Conservation (phyloP, 2,329 filamentous ascomycete species). For the Cryphonectria japonica region DNA sequence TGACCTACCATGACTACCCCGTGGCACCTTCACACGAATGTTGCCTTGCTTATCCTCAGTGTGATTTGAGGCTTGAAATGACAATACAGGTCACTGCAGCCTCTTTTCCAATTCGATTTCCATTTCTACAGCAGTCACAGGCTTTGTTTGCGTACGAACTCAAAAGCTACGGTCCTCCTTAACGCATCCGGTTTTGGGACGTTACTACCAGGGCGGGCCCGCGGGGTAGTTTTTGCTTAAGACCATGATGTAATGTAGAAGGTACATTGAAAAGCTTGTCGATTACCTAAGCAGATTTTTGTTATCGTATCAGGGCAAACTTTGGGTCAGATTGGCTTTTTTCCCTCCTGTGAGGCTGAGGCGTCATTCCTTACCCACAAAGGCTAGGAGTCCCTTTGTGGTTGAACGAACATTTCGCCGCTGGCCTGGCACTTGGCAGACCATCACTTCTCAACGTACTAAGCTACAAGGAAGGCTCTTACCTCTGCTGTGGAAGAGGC, state of each 20-base stretch:
- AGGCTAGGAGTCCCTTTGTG: not conserved
- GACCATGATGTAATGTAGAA: slow-evolving; percentile 6
- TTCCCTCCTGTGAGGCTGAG: slow-evolving; percentile 2
- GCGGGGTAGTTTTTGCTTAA: not conserved
- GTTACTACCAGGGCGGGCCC: slow-evolving; percentile 3
- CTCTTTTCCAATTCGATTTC: not conserved
- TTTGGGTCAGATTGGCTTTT: not conserved
- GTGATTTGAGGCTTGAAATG: not conserved
- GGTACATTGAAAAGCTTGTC: slow-evolving; percentile 6
- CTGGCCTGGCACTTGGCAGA: not conserved
- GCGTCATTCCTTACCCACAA: not conserved
- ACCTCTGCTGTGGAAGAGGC: not conserved
- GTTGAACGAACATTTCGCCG: not conserved
- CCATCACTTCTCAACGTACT: not conserved
- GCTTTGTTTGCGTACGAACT: not conserved
- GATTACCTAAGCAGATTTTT: slow-evolving; percentile 7
- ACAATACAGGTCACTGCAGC: not conserved
- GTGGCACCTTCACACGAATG: not conserved
- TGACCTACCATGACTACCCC: not conserved
- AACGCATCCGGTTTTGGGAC: slow-evolving; percentile 1
- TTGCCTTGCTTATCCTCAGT: not conserved
- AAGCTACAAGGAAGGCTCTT: not conserved
- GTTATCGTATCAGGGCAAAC: not conserved
- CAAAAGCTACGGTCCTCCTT: not conserved
- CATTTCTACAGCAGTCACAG: not conserved